Conservation (phyloP, 2,329 filamentous ascomycete species). For the Ophiosphaerella narmari region DNA sequence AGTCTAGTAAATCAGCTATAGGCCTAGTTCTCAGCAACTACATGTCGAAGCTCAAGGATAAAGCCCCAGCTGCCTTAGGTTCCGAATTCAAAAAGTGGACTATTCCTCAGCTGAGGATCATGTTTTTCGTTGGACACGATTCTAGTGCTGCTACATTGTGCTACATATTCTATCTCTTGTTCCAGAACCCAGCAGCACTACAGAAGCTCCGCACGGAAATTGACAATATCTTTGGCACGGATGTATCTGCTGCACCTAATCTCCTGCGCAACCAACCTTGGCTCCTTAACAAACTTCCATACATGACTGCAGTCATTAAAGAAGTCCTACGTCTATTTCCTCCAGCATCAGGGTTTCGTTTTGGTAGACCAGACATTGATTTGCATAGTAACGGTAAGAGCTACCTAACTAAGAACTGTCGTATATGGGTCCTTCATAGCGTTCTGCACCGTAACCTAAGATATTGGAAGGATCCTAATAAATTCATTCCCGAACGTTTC, state of each 20-base stretch:
- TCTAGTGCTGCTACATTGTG: conserved; percentile 27
- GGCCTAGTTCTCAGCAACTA: not conserved
- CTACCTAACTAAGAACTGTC: conserved; percentile 10
- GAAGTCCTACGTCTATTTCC: conserved; percentile 35
- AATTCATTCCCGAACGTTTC: conserved; percentile 20
- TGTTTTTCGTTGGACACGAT: conserved; percentile 32
- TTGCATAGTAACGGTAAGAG: conserved; percentile 3
- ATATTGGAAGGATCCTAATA: conserved; percentile 9
- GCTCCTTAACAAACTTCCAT: conserved; percentile 27
- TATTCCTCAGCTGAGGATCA: conserved; percentile 21
- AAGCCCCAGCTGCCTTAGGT: not conserved
- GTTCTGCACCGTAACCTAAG: conserved; percentile 10
- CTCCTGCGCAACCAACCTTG: conserved; percentile 20
- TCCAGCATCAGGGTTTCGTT: conserved; percentile 11
- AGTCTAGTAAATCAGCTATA: not conserved
- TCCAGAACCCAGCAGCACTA: conserved; percentile 15
- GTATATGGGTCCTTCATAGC: conserved; percentile 5
- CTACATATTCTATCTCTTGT: conserved; percentile 25
- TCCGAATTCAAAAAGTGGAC: conserved; percentile 1
- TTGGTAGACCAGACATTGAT: conserved; percentile 1
- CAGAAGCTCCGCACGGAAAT: conserved; percentile 27
- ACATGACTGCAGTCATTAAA: conserved; percentile 33
- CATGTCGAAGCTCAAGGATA: not conserved
- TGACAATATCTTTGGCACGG: conserved; percentile 23
- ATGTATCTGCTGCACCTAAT: conserved; percentile 2